These are phyloP conservation scores for Triticum urartu DNA, from an alignment of 176 grass and related monocot species.

Conservation along the genomic window DNA sequence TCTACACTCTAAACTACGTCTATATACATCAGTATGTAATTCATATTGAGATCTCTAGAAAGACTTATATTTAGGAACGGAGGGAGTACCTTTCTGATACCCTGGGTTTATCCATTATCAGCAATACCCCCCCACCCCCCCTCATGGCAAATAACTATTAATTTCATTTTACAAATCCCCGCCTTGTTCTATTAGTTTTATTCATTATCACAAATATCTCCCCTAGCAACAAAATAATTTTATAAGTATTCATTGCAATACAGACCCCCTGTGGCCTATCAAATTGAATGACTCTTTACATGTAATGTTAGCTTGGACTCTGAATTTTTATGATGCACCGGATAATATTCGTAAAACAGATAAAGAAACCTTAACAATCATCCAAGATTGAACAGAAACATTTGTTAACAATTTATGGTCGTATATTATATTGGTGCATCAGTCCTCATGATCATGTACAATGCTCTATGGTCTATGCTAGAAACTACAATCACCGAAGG, in stretches of 20 bases:
- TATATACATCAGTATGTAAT: too few species aligned
- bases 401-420: constrained; percentile 7
- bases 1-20: too few species aligned
- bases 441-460: constrained; percentile 3
- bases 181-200: background rate
- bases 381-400: background rate
- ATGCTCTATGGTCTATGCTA: background rate
- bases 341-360: constrained; percentile 2
- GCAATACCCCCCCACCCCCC: background rate
- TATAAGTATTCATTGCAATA: background rate
- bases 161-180: background rate
- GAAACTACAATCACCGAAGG: background rate
- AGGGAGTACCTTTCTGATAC: too few species aligned
- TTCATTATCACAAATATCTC: background rate
- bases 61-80: too few species aligned
- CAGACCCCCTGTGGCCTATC: background rate
- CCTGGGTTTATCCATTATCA: background rate
- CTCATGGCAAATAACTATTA: background rate
- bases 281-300: background rate
- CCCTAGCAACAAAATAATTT: background rate
- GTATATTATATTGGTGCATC: background rate
- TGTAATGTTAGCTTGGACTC: background rate
- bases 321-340: background rate
- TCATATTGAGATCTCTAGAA: too few species aligned
- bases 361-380: background rate